Conservation (phyloP, 139 green algal genomes). For the Bryopsis sp. region DNA sequence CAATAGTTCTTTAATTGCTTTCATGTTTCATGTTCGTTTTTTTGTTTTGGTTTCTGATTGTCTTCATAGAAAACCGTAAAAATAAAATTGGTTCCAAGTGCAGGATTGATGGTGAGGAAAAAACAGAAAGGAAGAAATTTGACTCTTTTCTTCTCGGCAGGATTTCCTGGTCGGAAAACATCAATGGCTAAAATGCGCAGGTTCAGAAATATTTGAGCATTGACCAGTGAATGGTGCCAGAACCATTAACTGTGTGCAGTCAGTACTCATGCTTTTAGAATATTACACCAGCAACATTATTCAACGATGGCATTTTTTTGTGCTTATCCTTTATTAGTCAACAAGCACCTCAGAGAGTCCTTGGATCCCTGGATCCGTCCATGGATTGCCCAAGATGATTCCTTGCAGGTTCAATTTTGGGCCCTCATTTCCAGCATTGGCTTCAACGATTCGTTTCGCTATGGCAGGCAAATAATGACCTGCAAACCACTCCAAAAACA, state of each 20-base stretch:
- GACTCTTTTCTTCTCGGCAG: too few species aligned
- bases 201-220: not conserved
- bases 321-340: too few species aligned
- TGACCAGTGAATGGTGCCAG: not conserved
- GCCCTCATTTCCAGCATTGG: slow-evolving; percentile 43
- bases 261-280: not conserved
- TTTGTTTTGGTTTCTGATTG: too few species aligned
- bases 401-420: slow-evolving; percentile 41
- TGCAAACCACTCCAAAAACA: slow-evolving; percentile 11
- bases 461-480: slow-evolving; percentile 70
- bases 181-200: too few species aligned
- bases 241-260: not conserved
- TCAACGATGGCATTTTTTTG: not conserved
- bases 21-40: too few species aligned
- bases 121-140: too few species aligned
- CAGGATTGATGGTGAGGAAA: too few species aligned
- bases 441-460: slow-evolving; percentile 40
- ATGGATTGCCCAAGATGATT: slow-evolving; percentile 85
- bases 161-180: too few species aligned
- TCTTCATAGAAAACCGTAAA: too few species aligned
- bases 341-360: slow-evolving; percentile 42
- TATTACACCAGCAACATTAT: not conserved
- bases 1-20: too few species aligned
- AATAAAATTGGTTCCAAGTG: too few species aligned
- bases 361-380: slow-evolving; percentile 83